These are phyloP conservation scores for Seiridium cupressi DNA, from an alignment of 2,329 filamentous ascomycete species.

Conservation along the genomic window DNA sequence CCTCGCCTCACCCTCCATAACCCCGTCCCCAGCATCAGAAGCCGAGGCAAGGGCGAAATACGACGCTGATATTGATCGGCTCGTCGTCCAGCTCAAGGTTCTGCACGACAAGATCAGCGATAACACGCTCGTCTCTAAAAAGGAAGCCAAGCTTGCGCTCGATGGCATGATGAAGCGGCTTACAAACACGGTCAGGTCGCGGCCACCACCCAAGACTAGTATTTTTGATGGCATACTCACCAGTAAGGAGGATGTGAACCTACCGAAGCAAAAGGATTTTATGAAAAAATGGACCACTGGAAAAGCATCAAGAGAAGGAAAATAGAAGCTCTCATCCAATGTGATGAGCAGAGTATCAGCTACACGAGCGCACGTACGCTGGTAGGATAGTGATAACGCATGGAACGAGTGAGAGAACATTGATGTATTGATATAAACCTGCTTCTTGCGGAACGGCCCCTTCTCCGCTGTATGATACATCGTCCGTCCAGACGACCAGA, in stretches of 20 bases:
- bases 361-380: no score
- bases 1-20: conserved; percentile 23
- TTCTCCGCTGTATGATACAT: conserved; percentile 4
- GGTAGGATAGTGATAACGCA: not conserved
- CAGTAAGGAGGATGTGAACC: conserved; percentile 33
- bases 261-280: conserved; percentile 45
- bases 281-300: conserved; percentile 42
- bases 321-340: not conserved
- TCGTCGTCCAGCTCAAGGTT: conserved; percentile 58
- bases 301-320: conserved; percentile 3
- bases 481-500: conserved; percentile 1
- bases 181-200: conserved; percentile 67
- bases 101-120: conserved; percentile 67
- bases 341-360: no score
- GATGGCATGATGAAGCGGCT: conserved; percentile 75
- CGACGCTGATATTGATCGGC: conserved; percentile 67
- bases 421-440: conserved; percentile 6
- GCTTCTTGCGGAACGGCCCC: not conserved
- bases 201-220: conserved; percentile 50
- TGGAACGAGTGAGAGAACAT: not conserved
- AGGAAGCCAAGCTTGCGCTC: conserved; percentile 74
- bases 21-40: conserved; percentile 7
- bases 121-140: conserved; percentile 69
- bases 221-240: conserved; percentile 41
- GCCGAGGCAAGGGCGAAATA: conserved; percentile 46